Evolutionary conservation across 306 rosid species (phyloP).

Genomic region (Corylus heterophylla): DNA sequence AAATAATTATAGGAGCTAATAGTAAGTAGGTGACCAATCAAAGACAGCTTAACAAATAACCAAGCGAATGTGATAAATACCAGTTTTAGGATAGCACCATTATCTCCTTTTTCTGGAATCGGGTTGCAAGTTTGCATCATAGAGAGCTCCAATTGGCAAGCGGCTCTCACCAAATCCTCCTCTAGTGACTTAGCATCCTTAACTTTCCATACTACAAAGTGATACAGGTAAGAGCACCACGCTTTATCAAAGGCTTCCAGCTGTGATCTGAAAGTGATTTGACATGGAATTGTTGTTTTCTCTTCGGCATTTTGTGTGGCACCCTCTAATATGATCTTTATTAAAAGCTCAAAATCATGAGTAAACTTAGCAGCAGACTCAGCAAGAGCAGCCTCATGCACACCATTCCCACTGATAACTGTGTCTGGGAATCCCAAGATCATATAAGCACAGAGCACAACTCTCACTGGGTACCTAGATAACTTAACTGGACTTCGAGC

Average conservation of each 20-base stretch:
- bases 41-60: not conserved
- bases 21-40: not conserved
- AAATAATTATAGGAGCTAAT: not conserved
- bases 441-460: constrained; percentile 51
- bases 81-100: constrained; percentile 43
- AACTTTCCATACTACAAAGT: constrained; percentile 54
- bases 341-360: constrained; percentile 38
- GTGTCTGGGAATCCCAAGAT: constrained; percentile 44
- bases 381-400: constrained; percentile 46
- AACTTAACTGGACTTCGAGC: constrained; percentile 23
- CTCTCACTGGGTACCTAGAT: constrained; percentile 49
- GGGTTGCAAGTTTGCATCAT: constrained; percentile 55
- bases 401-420: constrained; percentile 44
- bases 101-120: constrained; percentile 34
- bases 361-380: constrained; percentile 44
- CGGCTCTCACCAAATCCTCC: constrained; percentile 55
- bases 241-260: constrained; percentile 52
- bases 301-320: constrained; percentile 42
- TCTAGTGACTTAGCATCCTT: constrained; percentile 51
- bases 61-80: constrained; percentile 8
- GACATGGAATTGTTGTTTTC: constrained; percentile 29
- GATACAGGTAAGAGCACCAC: constrained; percentile 52
- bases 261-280: constrained; percentile 46
- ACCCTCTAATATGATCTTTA: constrained; percentile 46
- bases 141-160: constrained; percentile 58